phyloP scores from a whole-genome alignment of 768 basidiomycete genomes.

The Macrolepiota fuliginosa region DNA sequence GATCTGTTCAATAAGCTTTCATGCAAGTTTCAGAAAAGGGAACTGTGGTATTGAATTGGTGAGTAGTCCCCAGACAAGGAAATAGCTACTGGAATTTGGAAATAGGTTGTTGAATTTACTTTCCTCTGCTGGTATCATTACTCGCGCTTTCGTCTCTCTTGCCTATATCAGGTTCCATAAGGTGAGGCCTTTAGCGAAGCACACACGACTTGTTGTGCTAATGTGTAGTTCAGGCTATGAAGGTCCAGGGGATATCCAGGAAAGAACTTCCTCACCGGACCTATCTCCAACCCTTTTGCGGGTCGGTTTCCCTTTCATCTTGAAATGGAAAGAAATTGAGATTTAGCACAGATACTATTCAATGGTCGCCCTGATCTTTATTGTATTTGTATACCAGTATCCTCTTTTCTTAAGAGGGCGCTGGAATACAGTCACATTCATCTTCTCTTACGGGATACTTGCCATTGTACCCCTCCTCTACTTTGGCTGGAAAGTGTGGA shows the following conservation, averaged over 20 bases:
- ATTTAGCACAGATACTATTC: conserved; percentile 38
- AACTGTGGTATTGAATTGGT: conserved; percentile 49
- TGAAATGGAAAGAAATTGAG: neutral
- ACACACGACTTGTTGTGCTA: neutral
- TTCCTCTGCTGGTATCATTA: conserved; percentile 45
- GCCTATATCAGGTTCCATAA: conserved; percentile 48
- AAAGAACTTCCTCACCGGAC: conserved; percentile 41
- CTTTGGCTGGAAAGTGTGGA: conserved; percentile 41
- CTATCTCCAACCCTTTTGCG: conserved; percentile 51
- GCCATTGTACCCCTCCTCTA: conserved; percentile 41
- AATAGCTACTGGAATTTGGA: neutral
- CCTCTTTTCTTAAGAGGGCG: conserved; percentile 48
- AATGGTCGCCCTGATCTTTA: conserved; percentile 36
- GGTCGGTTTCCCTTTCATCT: conserved; percentile 22
- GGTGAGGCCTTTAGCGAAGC: conserved; percentile 21
- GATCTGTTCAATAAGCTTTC: conserved; percentile 29
- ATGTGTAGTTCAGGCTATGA: conserved; percentile 31
- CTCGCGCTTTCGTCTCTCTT: conserved; percentile 44
- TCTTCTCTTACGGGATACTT: conserved; percentile 49
- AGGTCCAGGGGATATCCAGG: conserved; percentile 42
- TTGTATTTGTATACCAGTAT: conserved; percentile 48
- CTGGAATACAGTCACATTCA: conserved; percentile 46
- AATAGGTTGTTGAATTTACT: conserved; percentile 48
- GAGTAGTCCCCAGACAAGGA: neutral
- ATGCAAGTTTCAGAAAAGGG: conserved; percentile 48